Conservation (phyloP, 148 eudicot genomes). For the Nepenthes mirabilis region DNA sequence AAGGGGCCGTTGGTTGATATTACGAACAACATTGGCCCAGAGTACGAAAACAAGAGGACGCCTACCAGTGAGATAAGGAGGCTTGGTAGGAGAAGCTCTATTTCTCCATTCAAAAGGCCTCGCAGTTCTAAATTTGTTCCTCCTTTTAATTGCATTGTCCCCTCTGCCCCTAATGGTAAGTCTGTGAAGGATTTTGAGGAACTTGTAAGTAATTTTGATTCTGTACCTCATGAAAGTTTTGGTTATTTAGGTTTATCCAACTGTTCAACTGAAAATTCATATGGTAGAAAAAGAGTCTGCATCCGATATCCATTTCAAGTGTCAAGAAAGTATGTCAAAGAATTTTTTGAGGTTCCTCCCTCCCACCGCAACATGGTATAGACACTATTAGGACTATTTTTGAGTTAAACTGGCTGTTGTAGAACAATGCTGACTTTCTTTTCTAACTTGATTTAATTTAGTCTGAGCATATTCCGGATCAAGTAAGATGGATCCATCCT, state of each 20-base stretch:
- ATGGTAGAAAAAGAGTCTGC: constrained; percentile 37
- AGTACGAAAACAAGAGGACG: constrained; percentile 16
- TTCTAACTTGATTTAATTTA: constrained; percentile 9
- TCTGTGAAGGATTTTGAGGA: constrained; percentile 3
- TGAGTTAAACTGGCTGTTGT: background rate
- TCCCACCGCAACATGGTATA: constrained; percentile 27
- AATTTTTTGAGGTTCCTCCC: constrained; percentile 47
- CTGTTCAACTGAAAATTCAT: constrained; percentile 29
- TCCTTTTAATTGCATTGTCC: constrained; percentile 33
- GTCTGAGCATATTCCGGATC: constrained; percentile 41
- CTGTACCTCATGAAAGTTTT: background rate
- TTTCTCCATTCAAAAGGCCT: constrained; percentile 84
- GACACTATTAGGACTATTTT: background rate
- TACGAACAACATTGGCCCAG: constrained; percentile 25
- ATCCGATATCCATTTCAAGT: constrained; percentile 46
- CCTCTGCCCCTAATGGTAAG: constrained; percentile 36
- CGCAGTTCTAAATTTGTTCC: constrained; percentile 53
- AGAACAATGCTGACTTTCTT: constrained; percentile 8
- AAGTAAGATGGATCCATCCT: constrained; percentile 49
- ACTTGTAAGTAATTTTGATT: constrained; percentile 2
- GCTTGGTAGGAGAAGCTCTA: constrained; percentile 30
- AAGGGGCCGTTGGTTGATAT: constrained; percentile 41
- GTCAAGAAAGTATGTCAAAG: constrained; percentile 47
- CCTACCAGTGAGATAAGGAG: constrained; percentile 28
- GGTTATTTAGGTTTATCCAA: constrained; percentile 25